phyloP scores from a whole-genome alignment of 1,139 yeast species.

The Kodamaea ohmeri region DNA sequence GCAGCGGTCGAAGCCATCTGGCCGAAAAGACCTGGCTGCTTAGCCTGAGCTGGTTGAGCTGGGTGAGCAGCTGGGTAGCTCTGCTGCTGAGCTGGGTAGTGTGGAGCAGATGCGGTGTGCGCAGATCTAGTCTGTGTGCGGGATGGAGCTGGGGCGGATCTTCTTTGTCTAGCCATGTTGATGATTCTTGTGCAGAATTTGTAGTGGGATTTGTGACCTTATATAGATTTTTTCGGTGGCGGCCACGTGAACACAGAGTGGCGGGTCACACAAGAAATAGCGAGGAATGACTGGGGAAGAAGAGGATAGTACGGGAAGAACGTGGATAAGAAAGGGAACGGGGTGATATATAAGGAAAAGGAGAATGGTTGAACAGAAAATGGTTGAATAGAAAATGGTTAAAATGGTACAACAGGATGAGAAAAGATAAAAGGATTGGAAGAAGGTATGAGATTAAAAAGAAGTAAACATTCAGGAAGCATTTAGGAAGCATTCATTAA shows the following conservation, averaged over 20 bases:
- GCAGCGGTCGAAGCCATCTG: conserved; percentile 99
- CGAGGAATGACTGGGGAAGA: not conserved
- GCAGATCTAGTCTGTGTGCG: conserved; percentile 69
- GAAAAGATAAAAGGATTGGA: no score
- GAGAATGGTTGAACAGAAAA: no score
- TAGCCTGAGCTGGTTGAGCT: conserved; percentile 43
- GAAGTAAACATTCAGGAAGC: no score
- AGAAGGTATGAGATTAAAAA: no score
- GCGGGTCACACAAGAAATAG: not conserved
- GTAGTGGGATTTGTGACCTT: conserved; percentile 2
- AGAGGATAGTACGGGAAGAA: not conserved
- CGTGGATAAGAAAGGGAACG: no score
- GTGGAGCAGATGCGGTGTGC: conserved; percentile 69
- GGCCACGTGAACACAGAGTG: conserved; percentile 9
- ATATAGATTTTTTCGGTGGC: conserved; percentile 10
- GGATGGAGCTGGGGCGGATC: conserved; percentile 58
- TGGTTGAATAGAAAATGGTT: no score
- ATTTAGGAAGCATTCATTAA: no score
- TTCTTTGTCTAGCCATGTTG: conserved; percentile 61
- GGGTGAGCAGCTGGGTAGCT: conserved; percentile 32
- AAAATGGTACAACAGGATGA: no score
- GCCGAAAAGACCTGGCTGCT: conserved; percentile 81
- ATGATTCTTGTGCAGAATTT: not conserved
- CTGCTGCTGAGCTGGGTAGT: conserved; percentile 25
- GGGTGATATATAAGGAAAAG: no score